phyloP scores from a whole-genome alignment of 2,329 filamentous ascomycete genomes.

The Xylariaceae sp. region DNA sequence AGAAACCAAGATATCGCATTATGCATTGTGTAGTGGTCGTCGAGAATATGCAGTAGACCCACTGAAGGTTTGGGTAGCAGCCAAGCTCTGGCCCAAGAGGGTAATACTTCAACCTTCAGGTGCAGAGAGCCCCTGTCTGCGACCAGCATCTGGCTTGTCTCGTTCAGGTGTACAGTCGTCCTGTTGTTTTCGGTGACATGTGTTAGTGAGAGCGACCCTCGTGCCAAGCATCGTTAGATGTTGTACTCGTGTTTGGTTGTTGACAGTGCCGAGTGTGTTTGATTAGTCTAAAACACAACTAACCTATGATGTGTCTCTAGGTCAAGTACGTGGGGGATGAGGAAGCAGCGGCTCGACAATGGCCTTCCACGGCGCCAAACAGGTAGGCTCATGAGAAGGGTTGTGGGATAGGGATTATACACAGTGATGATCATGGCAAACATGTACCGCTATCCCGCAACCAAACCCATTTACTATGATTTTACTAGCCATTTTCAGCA shows the following conservation, averaged over 20 bases:
- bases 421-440: background rate
- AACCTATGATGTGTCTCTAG: too few species aligned
- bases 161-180: conserved; percentile 6
- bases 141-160: conserved; percentile 21
- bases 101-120: background rate
- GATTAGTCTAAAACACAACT: too few species aligned
- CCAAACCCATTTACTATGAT: conserved; percentile 13
- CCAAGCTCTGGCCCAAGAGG: conserved; percentile 24
- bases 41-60: conserved; percentile 31
- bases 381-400: too few species aligned
- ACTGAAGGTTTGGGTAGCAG: conserved; percentile 30
- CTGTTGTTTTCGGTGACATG: conserved; percentile 15
- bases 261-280: conserved; percentile 36
- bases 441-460: background rate
- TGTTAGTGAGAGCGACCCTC: conserved; percentile 25
- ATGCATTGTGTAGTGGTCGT: conserved; percentile 32
- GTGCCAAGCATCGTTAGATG: too few species aligned
- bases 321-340: background rate
- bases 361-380: too few species aligned
- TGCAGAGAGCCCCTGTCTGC: background rate
- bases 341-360: too few species aligned
- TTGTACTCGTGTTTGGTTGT: conserved; percentile 33
- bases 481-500: conserved; percentile 10
- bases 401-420: background rate
- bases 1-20: conserved; percentile 31